phyloP scores from a whole-genome alignment of 2,329 filamentous ascomycete genomes.

The Exserohilum turcica region DNA sequence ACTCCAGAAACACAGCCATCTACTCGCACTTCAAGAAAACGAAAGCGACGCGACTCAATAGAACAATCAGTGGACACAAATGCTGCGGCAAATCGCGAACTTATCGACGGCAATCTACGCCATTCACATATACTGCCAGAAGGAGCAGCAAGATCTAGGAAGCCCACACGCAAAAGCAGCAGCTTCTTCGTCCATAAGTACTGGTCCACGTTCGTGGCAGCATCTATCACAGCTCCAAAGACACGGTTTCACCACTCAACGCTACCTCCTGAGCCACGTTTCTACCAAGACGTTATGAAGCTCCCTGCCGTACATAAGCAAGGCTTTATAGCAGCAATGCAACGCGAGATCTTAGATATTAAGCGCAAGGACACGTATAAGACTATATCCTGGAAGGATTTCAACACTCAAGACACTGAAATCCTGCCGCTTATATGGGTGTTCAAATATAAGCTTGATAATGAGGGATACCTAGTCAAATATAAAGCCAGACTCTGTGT shows the following conservation, averaged over 20 bases:
- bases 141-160: conserved; percentile 8
- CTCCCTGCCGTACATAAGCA: conserved; percentile 12
- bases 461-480: conserved; percentile 17
- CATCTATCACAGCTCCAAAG: conserved; percentile 11
- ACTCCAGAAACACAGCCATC: conserved; percentile 6
- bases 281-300: conserved; percentile 16
- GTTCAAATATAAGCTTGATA: conserved; percentile 23
- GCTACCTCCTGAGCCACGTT: conserved; percentile 12
- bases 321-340: conserved; percentile 15
- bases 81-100: conserved; percentile 9
- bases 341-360: conserved; percentile 9
- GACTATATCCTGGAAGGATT: conserved; percentile 18
- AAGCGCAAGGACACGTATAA: conserved; percentile 17
- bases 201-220: conserved; percentile 14
- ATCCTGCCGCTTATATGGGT: conserved; percentile 16
- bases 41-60: conserved; percentile 7
- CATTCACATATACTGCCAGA: conserved; percentile 13
- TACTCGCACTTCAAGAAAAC: conserved; percentile 14
- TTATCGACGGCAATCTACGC: conserved; percentile 13
- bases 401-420: conserved; percentile 14
- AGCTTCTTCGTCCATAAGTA: conserved; percentile 20
- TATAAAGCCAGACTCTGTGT: conserved; percentile 21
- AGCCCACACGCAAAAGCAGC: conserved; percentile 13
- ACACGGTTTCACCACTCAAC: conserved; percentile 11
- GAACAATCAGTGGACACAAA: conserved; percentile 2